phyloP scores from a whole-genome alignment of 805 yeast genomes.

The Sugiyamaella lignohabitans region DNA sequence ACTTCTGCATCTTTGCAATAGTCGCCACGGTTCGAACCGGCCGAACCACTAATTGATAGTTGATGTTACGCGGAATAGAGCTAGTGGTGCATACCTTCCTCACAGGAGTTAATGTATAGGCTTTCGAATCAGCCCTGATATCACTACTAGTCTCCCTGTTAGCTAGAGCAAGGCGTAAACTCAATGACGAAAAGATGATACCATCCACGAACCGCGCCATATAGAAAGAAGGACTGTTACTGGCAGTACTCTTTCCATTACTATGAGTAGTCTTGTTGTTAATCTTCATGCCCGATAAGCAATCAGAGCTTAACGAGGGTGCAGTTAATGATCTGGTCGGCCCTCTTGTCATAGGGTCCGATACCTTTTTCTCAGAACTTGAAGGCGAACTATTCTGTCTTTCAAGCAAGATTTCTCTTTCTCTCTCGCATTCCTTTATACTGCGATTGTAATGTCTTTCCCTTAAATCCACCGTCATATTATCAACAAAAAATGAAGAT shows the following conservation, averaged over 20 bases:
- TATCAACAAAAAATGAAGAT: conserved; percentile 5
- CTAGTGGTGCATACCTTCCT: neutral
- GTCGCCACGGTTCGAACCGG: conserved; percentile 1
- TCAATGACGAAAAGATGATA: conserved; percentile 13
- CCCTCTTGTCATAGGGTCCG: neutral
- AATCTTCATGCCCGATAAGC: neutral
- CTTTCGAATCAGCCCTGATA: too few relatives aligned
- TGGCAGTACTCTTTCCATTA: neutral
- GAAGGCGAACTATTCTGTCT: neutral
- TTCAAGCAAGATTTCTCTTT: too few relatives aligned
- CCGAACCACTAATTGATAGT: conserved; percentile 1
- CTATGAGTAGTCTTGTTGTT: neutral
- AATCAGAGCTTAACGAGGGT: neutral
- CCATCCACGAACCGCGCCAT: conserved; percentile 15
- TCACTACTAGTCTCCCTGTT: neutral
- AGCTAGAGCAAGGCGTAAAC: conserved; percentile 9
- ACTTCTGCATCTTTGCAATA: conserved; percentile 3
- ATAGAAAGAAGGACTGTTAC: neutral
- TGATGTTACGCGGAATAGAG: neutral
- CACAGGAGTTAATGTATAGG: too few relatives aligned
- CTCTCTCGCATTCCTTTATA: neutral
- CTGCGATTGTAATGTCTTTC: neutral
- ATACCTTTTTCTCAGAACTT: neutral
- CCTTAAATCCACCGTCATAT: conserved; percentile 1
- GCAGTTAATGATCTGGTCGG: neutral